Evolutionary conservation across 2,329 filamentous ascomycete genomes (phyloP), one percentile per base, ranked within the genome.

Genomic region (Chaetomium globosum): DNA sequence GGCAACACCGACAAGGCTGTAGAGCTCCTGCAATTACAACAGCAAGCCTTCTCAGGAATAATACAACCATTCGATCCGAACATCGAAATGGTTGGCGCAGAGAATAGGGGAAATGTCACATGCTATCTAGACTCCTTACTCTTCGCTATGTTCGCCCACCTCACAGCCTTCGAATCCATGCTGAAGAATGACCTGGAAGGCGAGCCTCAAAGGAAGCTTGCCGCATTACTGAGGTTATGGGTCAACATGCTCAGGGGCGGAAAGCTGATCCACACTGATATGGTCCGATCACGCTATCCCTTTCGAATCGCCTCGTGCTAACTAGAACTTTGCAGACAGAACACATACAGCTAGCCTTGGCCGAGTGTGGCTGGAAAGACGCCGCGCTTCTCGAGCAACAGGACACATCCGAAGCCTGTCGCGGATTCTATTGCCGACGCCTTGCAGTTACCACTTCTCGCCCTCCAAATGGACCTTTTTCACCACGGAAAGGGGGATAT

Each of bases 321-420:
- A 61, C 60, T 31, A 1, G 31, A 46, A 1, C 16, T 26, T 58
- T 23, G 31, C 71, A 94, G 90, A 96, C 92, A 8, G 85, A 90
- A 76, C 83, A 92, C 69, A 83, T 99, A 16, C 93, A 97, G 77
- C 87, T 94, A 49, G 83, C 92, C 10, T 78, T 98, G 48, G 89
- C 89, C 21, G 89, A 89, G 61, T 97, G 93, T 75, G 95, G 94
- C 4, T 98, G 95, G 95, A 80, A 85, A 70, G 93, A 96, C 65
- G 93, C 93, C 55, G 84, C 85, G 26, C 78, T 85, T 64, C 75
- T 91, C n/a, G 85, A 88, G 71, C 95, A 98, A 74, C 95, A 99
- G 77, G 95, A 99, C 76, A 92, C 92, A 0, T 97, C 95, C 0
- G 95, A 99, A 77, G 93, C 93, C 0, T 98, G n/a, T 98, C 75